A percentile compares a stretch with the other conserved stretches of the same genome.
These are phyloP conservation scores for Nicotiana tabacum DNA, from an alignment of 257 asterid species.

Conservation along the genomic window DNA sequence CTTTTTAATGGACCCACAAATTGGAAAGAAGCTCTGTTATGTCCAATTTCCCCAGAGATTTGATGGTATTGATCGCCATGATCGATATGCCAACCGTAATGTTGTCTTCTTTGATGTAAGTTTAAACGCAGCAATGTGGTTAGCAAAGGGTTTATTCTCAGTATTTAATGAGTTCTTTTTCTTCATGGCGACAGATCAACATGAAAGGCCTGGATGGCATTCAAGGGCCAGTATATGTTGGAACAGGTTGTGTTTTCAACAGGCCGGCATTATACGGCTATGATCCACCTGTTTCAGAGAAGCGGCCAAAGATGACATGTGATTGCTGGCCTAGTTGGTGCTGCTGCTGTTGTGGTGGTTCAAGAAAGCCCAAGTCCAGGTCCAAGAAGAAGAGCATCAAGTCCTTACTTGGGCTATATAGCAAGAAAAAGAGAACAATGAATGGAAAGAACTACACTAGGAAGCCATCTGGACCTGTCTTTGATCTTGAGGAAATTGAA, in stretches of 20 bases:
- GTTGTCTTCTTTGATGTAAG: conserved; percentile 83
- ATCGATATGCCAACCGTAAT: conserved; percentile 83
- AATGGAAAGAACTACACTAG: conserved; percentile 56
- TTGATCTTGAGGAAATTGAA: conserved; percentile 81
- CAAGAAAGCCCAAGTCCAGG: conserved; percentile 59
- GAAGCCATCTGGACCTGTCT: conserved; percentile 47
- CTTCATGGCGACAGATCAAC: conserved; percentile 46
- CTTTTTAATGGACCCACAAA: conserved; percentile 82
- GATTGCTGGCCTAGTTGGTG: conserved; percentile 89
- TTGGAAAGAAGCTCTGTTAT: conserved; percentile 79
- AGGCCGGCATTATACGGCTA: conserved; percentile 77
- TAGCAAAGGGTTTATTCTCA: not conserved
- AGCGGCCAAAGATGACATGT: conserved; percentile 78
- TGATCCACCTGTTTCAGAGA: conserved; percentile 70
- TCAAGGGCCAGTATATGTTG: conserved; percentile 88
- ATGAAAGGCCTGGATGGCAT: conserved; percentile 86
- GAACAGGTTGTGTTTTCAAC: conserved; percentile 75
- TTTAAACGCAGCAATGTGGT: not conserved
- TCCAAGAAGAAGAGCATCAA: conserved; percentile 61
- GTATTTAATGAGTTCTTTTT: not conserved
- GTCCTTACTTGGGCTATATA: conserved; percentile 40
- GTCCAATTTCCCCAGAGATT: conserved; percentile 85
- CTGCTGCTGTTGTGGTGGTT: conserved; percentile 67
- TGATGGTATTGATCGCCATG: conserved; percentile 84
- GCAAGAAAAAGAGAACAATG: conserved; percentile 62